Evolutionary conservation across 495 filamentous ascomycete species (phyloP), one percentile per base, ranked within the genome.

Genomic region (Podospora comata): DNA sequence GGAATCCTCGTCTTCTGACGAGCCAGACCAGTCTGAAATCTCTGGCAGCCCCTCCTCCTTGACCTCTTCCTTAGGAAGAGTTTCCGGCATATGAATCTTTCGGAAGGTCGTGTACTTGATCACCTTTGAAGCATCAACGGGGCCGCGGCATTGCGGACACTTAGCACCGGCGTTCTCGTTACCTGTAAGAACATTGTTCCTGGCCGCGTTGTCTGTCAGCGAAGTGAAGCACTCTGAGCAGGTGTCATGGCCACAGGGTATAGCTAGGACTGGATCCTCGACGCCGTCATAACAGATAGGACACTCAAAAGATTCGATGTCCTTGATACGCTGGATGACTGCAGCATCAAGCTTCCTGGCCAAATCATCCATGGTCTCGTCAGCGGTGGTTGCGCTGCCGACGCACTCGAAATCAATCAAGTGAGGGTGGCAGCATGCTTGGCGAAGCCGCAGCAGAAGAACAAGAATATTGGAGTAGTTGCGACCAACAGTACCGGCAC

Each of bases 351-450:
- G 82, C 26, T 82, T 79, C 65, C 85, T 85, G 0, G 94, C 93
- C 23, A 95, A 83, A 9, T 82, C 83, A 15, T 87, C 63, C 79
- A 93, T 86, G 6, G 86, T 82, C 1, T 88, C 85, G 2, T 83
- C 79, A 11, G 84, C 74, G 54, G 73, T 65, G 54, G 73, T 65
- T 68, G 65, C 79, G 76, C 70, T 78, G 73, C 67, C 79, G n/a
- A 82, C 80, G 65, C 87, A 81, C 26, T 87, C 88, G 69, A 91
- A 88, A 66, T 94, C 93, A 13, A 82, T 93, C n/a, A 99, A 81
- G 75, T 96, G 91, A 1, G 94, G 93, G 77, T 99, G 95, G 71
- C 93, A 96, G 73, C 92, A 95, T 34, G 91, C 91, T 78, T 99
- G 95, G n/a, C 92, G 86, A 9, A 99, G 86, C 16, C 94, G 91